phyloP scores from a whole-genome alignment of 2,329 filamentous ascomycete species.

The Fusarium xylarioides region DNA sequence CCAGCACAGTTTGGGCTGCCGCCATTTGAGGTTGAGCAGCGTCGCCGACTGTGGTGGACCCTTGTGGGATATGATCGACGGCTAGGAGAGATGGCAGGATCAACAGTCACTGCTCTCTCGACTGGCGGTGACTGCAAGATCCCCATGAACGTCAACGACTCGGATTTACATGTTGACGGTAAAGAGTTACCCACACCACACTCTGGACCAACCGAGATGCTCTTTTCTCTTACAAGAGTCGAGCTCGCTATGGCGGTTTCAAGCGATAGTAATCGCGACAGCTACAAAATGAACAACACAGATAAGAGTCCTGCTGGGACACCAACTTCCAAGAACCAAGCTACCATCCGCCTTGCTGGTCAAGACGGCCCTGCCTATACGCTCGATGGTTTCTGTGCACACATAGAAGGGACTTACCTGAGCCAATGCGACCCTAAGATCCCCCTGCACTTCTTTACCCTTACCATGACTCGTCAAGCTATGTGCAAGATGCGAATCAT shows the following conservation, averaged over 20 bases:
- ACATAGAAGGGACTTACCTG: conserved; percentile 66
- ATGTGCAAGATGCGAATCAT: conserved; percentile 67
- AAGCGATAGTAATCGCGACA: conserved; percentile 55
- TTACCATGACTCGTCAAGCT: conserved; percentile 64
- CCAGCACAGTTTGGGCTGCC: conserved; percentile 60
- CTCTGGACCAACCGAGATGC: conserved; percentile 65
- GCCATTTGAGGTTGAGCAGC: conserved; percentile 73
- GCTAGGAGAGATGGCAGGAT: conserved; percentile 72
- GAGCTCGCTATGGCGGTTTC: conserved; percentile 66
- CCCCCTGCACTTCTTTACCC: conserved; percentile 66
- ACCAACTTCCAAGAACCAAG: conserved; percentile 35
- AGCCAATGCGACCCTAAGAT: conserved; percentile 66
- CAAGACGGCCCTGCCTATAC: conserved; percentile 60
- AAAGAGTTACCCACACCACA: conserved; percentile 62
- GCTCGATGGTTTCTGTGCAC: conserved; percentile 62
- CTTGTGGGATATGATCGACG: conserved; percentile 74
- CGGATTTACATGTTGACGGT: conserved; percentile 65
- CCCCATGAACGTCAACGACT: conserved; percentile 70
- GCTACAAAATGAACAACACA: conserved; percentile 42
- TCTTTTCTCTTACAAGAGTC: conserved; percentile 65
- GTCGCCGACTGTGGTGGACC: conserved; percentile 79
- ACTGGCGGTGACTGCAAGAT: conserved; percentile 63
- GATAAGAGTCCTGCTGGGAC: conserved; percentile 41
- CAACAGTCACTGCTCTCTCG: conserved; percentile 64
- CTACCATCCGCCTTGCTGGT: conserved; percentile 58